These are phyloP conservation scores for Aschersonia sp. DNA, from an alignment of 2,329 filamentous ascomycete species.

Conservation along the genomic window DNA sequence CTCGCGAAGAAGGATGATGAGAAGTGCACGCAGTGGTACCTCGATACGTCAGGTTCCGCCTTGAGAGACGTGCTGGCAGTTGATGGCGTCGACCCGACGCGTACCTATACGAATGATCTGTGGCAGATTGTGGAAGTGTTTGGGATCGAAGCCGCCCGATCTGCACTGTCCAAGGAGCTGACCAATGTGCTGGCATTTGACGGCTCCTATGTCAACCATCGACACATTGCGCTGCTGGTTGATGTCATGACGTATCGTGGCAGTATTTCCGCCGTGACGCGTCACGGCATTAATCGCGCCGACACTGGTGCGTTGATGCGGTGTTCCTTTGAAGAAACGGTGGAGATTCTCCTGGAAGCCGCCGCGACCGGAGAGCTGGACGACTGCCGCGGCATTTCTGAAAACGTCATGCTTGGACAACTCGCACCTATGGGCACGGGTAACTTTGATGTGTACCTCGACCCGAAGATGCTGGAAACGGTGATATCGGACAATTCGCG, in stretches of 20 bases:
- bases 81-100: constrained; percentile 70
- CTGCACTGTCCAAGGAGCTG: constrained; percentile 75
- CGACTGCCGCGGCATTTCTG: constrained; percentile 93
- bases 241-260: constrained; percentile 98
- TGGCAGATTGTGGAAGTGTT: constrained; percentile 91
- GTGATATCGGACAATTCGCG: constrained; percentile 86
- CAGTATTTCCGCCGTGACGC: constrained; percentile 86
- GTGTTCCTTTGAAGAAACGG: constrained; percentile 98
- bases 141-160: constrained; percentile 86
- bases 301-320: constrained; percentile 98
- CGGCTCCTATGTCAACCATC: constrained; percentile 98
- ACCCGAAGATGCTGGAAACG: constrained; percentile 90
- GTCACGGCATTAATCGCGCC: constrained; percentile 95
- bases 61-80: constrained; percentile 74
- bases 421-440: constrained; percentile 94
- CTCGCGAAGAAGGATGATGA: constrained; percentile 59
- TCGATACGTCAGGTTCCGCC: constrained; percentile 86
- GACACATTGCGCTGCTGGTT: constrained; percentile 84
- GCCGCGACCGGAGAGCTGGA: constrained; percentile 90
- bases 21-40: constrained; percentile 80
- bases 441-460: constrained; percentile 84
- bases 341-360: constrained; percentile 93
- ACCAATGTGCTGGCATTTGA: constrained; percentile 92
- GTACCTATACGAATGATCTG: constrained; percentile 90
- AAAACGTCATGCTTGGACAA: constrained; percentile 97